A percentile compares a stretch with the other conserved stretches of the same genome.
Conservation (phyloP, 345 rosid species). For the Pistacia integerrima region DNA sequence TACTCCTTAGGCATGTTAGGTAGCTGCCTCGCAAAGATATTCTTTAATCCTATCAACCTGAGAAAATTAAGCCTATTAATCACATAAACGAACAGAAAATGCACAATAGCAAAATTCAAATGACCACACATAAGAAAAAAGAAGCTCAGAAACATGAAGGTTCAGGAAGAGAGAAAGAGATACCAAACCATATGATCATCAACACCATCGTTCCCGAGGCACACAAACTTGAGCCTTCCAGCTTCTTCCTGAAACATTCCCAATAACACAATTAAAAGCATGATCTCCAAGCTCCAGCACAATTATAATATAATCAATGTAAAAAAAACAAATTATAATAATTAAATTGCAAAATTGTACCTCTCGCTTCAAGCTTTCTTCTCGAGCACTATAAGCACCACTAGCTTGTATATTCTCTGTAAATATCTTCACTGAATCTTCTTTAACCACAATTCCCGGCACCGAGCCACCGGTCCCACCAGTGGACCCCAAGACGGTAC, state of each 20-base stretch:
- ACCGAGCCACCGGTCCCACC: conserved; percentile 42
- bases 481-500: conserved; percentile 38
- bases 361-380: conserved; percentile 90
- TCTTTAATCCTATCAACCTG: conserved; percentile 98
- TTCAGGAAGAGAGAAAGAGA: conserved; percentile 28
- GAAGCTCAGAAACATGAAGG: conserved; percentile 3
- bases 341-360: conserved; percentile 32
- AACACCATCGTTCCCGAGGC: conserved; percentile 76
- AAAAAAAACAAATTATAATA: too few relatives aligned
- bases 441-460: conserved; percentile 61
- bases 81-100: not conserved
- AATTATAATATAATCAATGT: not conserved
- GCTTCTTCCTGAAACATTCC: conserved; percentile 71
- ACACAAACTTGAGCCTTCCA: conserved; percentile 80
- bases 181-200: conserved; percentile 99
- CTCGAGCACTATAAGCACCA: conserved; percentile 97
- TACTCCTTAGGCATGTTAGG: conserved; percentile 99
- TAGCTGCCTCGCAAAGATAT: conserved; percentile 93
- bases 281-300: not conserved
- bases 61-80: conserved; percentile 1
- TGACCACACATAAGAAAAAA: not conserved
- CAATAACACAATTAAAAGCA: conserved; percentile 3
- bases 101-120: not conserved
- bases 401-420: conserved; percentile 94
- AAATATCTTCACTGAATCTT: conserved; percentile 76